Conservation (phyloP, 1,284 basidiomycete species). For the Somion occarium region DNA sequence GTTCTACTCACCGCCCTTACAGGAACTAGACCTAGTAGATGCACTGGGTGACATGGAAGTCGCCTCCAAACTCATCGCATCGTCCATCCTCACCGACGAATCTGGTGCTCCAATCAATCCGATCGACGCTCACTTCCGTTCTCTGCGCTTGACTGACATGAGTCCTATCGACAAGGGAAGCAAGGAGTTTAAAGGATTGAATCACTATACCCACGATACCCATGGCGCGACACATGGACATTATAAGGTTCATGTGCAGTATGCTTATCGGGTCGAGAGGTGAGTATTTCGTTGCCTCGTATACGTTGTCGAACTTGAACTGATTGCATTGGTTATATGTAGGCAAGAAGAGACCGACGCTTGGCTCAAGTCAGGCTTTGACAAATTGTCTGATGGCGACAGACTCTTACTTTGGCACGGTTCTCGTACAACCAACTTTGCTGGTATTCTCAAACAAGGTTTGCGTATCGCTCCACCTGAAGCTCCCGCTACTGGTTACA, state of each 20-base stretch:
- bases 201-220: constrained; percentile 49
- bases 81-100: constrained; percentile 32
- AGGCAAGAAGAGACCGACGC: constrained; percentile 45
- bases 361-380: constrained; percentile 46
- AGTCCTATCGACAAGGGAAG: constrained; percentile 38
- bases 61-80: constrained; percentile 52
- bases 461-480: constrained; percentile 67
- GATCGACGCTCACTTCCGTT: constrained; percentile 52
- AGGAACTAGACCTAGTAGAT: constrained; percentile 64
- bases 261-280: constrained; percentile 58
- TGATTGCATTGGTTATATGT: background rate
- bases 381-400: constrained; percentile 42
- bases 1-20: background rate
- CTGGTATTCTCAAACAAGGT: constrained; percentile 62
- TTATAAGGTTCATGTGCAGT: constrained; percentile 37
- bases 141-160: constrained; percentile 50
- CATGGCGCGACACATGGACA: constrained; percentile 50
- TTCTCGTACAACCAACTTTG: constrained; percentile 60
- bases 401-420: constrained; percentile 65
- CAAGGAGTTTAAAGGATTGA: constrained; percentile 47
- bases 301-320: too few relatives aligned
- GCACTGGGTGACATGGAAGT: constrained; percentile 66
- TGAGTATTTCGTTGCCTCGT: constrained; percentile 16
- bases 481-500: constrained; percentile 55
- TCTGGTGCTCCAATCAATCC: constrained; percentile 49